Evolutionary conservation across 139 green algal genomes (phyloP).

Genomic region (Micromonas pusilla): DNA sequence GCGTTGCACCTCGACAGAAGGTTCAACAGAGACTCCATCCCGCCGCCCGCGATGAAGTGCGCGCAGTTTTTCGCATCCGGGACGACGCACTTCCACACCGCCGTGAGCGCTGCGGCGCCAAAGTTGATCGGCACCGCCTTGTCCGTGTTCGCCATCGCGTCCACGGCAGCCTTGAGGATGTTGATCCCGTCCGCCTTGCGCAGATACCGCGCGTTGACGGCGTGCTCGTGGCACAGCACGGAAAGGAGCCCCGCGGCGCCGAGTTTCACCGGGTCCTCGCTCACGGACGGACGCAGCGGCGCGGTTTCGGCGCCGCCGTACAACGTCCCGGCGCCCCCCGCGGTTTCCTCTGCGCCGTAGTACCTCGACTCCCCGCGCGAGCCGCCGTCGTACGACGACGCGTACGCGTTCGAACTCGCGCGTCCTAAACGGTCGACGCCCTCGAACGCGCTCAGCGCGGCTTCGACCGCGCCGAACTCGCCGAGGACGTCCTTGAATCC

Average conservation of each 20-base stretch:
- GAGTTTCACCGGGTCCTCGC: background rate
- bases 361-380: background rate
- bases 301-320: background rate
- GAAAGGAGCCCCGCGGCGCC: background rate
- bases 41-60: slow-evolving; percentile 4
- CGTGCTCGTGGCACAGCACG: background rate
- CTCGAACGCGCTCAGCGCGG: background rate
- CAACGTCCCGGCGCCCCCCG: background rate
- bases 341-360: background rate
- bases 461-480: background rate
- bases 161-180: background rate
- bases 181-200: background rate
- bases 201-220: background rate
- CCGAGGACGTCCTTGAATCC: background rate
- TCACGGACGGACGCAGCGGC: background rate
- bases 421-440: no score
- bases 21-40: background rate
- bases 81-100: slow-evolving; percentile 12
- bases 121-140: background rate
- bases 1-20: slow-evolving; percentile 7
- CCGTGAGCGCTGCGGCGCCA: background rate
- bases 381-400: no score
- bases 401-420: no score
- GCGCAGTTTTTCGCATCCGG: background rate
- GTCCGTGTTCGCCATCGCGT: background rate